phyloP scores from a whole-genome alignment of 164 flowering plant species.

The Vitis amurensis region DNA sequence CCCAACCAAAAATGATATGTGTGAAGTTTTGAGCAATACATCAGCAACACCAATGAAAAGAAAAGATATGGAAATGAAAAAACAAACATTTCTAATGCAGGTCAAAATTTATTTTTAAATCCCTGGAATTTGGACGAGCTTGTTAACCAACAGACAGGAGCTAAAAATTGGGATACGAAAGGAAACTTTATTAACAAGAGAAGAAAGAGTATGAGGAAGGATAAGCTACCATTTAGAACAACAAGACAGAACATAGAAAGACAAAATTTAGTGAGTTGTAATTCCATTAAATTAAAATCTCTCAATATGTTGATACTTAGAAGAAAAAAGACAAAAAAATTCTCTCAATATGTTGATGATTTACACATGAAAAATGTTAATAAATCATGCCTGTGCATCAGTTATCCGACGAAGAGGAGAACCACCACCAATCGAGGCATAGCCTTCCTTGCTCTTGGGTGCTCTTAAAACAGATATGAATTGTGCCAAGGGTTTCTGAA shows the following conservation, averaged over 20 bases:
- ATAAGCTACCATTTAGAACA: no score
- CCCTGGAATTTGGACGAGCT: no score
- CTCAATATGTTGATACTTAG: no score
- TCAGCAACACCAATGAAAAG: not conserved
- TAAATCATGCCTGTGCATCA: slow-evolving; percentile 78
- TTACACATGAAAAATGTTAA: not conserved
- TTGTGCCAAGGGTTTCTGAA: slow-evolving; percentile 93
- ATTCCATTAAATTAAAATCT: no score
- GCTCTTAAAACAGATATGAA: slow-evolving; percentile 89
- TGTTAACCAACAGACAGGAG: no score
- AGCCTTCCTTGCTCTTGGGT: slow-evolving; percentile 97
- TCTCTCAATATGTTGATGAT: not conserved
- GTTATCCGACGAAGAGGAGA: slow-evolving; percentile 93
- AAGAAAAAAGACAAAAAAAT: not conserved
- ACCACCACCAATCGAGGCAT: slow-evolving; percentile 99
- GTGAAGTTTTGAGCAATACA: no score
- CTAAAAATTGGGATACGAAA: no score
- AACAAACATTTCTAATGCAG: not conserved
- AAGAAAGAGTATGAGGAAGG: no score
- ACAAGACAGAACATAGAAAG: no score
- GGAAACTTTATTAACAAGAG: no score
- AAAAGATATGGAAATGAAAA: not conserved
- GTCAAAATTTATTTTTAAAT: no score
- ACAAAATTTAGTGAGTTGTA: no score
- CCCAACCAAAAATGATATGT: not conserved